Evolutionary conservation across 805 yeast species (phyloP).

Genomic region (Monosporozyma siamensis): DNA sequence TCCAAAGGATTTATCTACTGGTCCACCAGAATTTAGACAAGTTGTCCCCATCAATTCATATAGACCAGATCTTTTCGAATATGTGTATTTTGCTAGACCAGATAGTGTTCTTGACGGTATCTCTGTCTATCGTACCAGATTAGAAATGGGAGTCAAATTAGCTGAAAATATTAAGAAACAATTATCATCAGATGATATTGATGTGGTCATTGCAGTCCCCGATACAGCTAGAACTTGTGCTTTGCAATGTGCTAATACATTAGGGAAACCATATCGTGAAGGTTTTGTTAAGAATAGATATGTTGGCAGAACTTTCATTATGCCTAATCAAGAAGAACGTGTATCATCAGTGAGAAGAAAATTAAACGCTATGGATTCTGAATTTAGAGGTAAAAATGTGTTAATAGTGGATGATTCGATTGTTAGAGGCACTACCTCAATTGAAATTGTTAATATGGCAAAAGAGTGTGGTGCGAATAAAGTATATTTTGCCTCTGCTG

Average conservation of each 20-base stretch:
- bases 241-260: slow-evolving; percentile 74
- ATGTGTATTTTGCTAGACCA: slow-evolving; percentile 96
- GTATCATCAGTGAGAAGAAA: slow-evolving; percentile 89
- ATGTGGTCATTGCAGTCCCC: slow-evolving; percentile 96
- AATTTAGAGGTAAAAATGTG: slow-evolving; percentile 77
- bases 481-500: slow-evolving; percentile 94
- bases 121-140: slow-evolving; percentile 84
- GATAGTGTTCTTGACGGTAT: slow-evolving; percentile 96
- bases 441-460: slow-evolving; percentile 97
- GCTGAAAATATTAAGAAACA: slow-evolving; percentile 61
- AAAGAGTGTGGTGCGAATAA: slow-evolving; percentile 93
- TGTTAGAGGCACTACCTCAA: slow-evolving; percentile 95
- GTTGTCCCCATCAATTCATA: slow-evolving; percentile 69
- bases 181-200: slow-evolving; percentile 48
- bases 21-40: slow-evolving; percentile 69
- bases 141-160: slow-evolving; percentile 86
- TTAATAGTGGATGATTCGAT: slow-evolving; percentile 93
- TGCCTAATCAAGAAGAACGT: slow-evolving; percentile 96
- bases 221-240: slow-evolving; percentile 98
- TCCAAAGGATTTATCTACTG: slow-evolving; percentile 55
- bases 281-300: slow-evolving; percentile 95
- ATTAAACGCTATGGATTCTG: slow-evolving; percentile 91
- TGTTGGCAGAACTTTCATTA: slow-evolving; percentile 94
- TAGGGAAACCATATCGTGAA: slow-evolving; percentile 82
- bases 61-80: slow-evolving; percentile 94